Conservation (phyloP, 352 stramenopile species). For the Globisporangium viniferum region DNA sequence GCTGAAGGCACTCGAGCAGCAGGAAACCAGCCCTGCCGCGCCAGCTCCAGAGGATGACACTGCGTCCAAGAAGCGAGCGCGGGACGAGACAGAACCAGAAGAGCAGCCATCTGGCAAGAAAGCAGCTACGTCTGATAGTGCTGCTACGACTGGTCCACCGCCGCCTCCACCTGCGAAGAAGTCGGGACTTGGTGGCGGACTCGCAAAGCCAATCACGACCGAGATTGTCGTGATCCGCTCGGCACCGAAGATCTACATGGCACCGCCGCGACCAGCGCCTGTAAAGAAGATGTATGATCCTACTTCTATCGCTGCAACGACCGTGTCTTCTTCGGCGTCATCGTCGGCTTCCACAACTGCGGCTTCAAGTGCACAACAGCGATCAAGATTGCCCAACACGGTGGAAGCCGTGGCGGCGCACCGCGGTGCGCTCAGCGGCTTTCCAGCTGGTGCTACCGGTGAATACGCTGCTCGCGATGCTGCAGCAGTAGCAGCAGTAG, state of each 20-base stretch:
- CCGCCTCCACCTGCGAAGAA: slow-evolving; percentile 9
- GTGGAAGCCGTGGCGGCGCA: slow-evolving; percentile 45
- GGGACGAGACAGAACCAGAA: slow-evolving; percentile 18
- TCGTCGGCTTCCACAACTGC: not conserved
- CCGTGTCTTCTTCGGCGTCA: not conserved
- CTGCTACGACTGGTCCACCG: not conserved
- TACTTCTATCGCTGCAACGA: not conserved
- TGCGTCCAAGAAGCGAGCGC: slow-evolving; percentile 30
- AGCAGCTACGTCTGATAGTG: slow-evolving; percentile 5
- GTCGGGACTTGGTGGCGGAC: slow-evolving; percentile 9
- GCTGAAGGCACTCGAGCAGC: slow-evolving; percentile 69
- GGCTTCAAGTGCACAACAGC: not conserved
- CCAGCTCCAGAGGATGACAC: not conserved
- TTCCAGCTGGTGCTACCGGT: slow-evolving; percentile 48
- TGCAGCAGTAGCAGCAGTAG: not conserved
- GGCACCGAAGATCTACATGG: slow-evolving; percentile 68
- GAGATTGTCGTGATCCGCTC: slow-evolving; percentile 30
- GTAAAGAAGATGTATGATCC: slow-evolving; percentile 23
- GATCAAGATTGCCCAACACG: slow-evolving; percentile 37
- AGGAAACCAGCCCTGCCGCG: not conserved
- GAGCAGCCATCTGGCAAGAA: slow-evolving; percentile 32
- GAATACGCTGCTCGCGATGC: slow-evolving; percentile 33
- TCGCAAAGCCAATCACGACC: slow-evolving; percentile 13
- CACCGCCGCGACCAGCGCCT: slow-evolving; percentile 55
- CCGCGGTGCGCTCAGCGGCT: slow-evolving; percentile 66